A percentile compares a stretch with the other conserved stretches of the same genome.
Conservation (phyloP, 176 grass and related monocot genomes). For the Musa schizocarpa region DNA sequence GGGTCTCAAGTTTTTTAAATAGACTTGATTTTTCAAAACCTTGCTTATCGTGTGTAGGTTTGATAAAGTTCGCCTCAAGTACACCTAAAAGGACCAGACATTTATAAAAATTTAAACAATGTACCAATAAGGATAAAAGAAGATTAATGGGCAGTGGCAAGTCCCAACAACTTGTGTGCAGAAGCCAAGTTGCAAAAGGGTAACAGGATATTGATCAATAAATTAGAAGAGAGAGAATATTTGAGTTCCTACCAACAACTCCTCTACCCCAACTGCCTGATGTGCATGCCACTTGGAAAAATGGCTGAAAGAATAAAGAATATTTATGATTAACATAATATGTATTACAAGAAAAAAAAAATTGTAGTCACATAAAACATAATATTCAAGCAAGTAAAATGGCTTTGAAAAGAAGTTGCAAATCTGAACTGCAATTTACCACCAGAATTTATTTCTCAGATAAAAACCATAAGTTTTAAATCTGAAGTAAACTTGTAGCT, state of each 20-base stretch:
- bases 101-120: background rate
- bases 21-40: conserved; percentile 35
- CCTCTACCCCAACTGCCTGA: conserved; percentile 33
- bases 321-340: no score
- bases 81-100: conserved; percentile 17
- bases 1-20: conserved; percentile 35
- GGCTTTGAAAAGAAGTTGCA: no score
- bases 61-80: conserved; percentile 45
- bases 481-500: background rate
- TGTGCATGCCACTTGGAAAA: conserved; percentile 27
- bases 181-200: background rate
- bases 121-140: background rate
- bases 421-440: no score
- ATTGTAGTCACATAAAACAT: no score
- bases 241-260: conserved; percentile 6
- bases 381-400: no score
- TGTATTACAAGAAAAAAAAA: no score
- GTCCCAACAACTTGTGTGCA: background rate
- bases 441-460: background rate
- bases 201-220: background rate
- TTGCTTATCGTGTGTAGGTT: conserved; percentile 51
- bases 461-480: background rate
- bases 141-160: background rate
- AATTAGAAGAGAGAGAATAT: background rate
- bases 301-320: conserved; percentile 26